Percentiles rank a stretch among this genome's conserved stretches.
Evolutionary conservation across 2,329 filamentous ascomycete genomes (phyloP).

Genomic region (Claviceps sp.): DNA sequence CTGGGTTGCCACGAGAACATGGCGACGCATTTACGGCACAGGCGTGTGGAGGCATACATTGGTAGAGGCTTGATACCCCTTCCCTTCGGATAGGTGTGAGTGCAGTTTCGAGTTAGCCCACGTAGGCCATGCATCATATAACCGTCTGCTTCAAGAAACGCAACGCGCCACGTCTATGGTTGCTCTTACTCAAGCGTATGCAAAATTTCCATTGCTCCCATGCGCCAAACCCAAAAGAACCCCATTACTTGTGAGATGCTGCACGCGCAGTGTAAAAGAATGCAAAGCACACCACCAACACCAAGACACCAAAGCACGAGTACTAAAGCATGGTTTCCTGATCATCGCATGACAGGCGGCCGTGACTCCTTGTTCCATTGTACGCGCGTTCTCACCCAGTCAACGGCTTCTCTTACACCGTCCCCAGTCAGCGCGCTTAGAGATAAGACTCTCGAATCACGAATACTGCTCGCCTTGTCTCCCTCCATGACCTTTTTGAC

Average conservation of each 20-base stretch:
- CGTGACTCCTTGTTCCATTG: conserved; percentile 94
- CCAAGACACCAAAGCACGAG: background rate
- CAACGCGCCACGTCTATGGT: conserved; percentile 1
- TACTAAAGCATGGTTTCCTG: background rate
- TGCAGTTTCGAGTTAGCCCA: background rate
- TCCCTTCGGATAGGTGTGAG: background rate
- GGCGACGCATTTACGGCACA: background rate
- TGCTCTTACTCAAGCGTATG: conserved; percentile 4
- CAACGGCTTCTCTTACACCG: conserved; percentile 88
- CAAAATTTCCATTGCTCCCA: conserved; percentile 3
- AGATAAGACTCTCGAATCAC: conserved; percentile 82
- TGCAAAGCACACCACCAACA: background rate
- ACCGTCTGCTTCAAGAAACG: too few species aligned
- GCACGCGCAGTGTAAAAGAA: background rate
- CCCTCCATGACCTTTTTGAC: conserved; percentile 94
- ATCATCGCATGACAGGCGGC: conserved; percentile 79
- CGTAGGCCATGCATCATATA: too few species aligned
- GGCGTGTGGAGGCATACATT: background rate
- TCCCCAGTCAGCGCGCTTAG: conserved; percentile 80
- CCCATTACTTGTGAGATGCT: conserved; percentile 3
- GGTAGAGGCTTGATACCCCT: conserved; percentile 2
- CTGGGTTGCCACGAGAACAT: background rate
- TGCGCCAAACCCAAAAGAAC: background rate
- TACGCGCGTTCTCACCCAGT: conserved; percentile 84
- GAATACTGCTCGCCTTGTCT: conserved; percentile 70